Base-by-base conservation (phyloP, 495 filamentous ascomycete species). In the Cercophora samala region DNA sequence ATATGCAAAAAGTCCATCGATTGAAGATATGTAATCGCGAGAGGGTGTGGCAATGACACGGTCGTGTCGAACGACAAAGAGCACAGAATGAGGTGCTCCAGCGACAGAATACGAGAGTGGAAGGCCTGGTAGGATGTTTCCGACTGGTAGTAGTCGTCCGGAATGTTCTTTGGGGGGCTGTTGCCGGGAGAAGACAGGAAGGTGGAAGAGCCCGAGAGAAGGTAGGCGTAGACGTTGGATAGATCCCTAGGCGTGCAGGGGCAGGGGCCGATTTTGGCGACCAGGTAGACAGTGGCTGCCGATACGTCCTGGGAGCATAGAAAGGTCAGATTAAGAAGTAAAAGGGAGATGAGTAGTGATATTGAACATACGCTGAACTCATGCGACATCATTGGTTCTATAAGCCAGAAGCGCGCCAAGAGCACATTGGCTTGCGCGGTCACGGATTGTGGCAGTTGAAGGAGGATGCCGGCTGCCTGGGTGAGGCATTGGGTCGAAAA, bases 21-120 rank as follows among this genome's bases (percentile, higher is more conserved):
- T 77, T 98, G 94, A 0, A 97, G 84, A 78, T 98, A 99, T 4
- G 93, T 98, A 62, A 98, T 83, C 37, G 89, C 90, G n/a, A 97
- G 84, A 1, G 91, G 86, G 70, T 98, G 92, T 0, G 95, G 95
- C 1, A 97, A 82, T 1, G 89, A 86, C 15, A 93, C 89, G 71
- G 95, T 90, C 6, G 89, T 91, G 71, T 94, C 84, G 77, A 97
- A 97, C 25, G 89, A 86, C 0, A 97, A 79, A 0, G 87, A 81
- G 64, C 88, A 87, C 0, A 97, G 84, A 24, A 97, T 87, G 54
- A 87, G 83, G 4, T 89, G 85, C 74, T 99, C 95, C 51, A 86
- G 83, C 22, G 83, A 76, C 18, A 97, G 81, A 6, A 97, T 82
- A 8, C 82, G 82, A 17, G 81, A 70, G 42, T 88, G 88, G 63